phyloP scores from a whole-genome alignment of 148 eudicot genomes.

The Diospyros lotus region DNA sequence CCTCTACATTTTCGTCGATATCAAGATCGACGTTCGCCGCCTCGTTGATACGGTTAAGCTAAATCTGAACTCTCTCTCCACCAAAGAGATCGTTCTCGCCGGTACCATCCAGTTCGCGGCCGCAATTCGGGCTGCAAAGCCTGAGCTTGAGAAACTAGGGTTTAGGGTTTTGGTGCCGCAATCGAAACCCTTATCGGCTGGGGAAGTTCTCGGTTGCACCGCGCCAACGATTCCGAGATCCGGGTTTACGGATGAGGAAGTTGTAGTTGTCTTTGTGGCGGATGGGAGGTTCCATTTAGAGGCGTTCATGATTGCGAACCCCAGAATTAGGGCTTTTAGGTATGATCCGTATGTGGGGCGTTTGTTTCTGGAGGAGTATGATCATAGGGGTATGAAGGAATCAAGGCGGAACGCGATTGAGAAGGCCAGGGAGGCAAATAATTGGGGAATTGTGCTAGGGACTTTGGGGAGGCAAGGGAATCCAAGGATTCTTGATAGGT shows the following conservation, averaged over 20 bases:
- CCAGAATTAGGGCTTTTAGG: conserved; percentile 61
- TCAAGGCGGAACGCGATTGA: conserved; percentile 62
- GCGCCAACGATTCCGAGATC: conserved; percentile 49
- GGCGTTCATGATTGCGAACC: conserved; percentile 95
- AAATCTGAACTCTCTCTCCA: conserved; percentile 19
- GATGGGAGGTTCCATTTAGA: conserved; percentile 98
- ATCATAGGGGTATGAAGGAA: conserved; percentile 83
- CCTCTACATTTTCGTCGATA: conserved; percentile 77
- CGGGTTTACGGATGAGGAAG: conserved; percentile 28
- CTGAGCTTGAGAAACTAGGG: conserved; percentile 67
- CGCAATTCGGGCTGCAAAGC: conserved; percentile 69
- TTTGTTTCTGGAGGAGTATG: conserved; percentile 90
- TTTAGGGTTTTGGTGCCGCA: conserved; percentile 90
- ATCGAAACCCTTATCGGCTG: conserved; percentile 82
- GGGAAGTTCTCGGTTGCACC: conserved; percentile 90
- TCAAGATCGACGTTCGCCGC: conserved; percentile 36
- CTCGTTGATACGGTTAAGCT: conserved; percentile 10
- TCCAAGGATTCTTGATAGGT: conserved; percentile 69
- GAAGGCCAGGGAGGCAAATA: conserved; percentile 63
- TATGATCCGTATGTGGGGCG: conserved; percentile 89
- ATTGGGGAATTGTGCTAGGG: conserved; percentile 89
- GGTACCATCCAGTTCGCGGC: conserved; percentile 84
- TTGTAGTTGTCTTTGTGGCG: conserved; percentile 69
- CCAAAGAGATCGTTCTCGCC: conserved; percentile 42
- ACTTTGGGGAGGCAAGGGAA: conserved; percentile 95